Evolutionary conservation across 192 early-diverging fungal genomes (phyloP).

Genomic region (Coemansia sp.): DNA sequence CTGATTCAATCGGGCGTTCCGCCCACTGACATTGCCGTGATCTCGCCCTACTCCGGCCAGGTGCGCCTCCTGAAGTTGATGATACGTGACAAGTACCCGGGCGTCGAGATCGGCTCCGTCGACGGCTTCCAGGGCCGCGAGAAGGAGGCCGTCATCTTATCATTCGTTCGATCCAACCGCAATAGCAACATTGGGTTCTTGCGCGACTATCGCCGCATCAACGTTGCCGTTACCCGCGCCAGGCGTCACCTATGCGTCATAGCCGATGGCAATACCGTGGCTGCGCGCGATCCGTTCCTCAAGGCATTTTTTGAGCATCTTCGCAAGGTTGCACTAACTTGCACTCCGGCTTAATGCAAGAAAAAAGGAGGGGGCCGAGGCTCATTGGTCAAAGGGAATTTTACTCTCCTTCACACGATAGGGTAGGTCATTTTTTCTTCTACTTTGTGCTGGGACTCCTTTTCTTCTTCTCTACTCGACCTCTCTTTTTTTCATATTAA

Average conservation of each 20-base stretch:
- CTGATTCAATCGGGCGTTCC: slow-evolving; percentile 62
- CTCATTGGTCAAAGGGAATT: not conserved
- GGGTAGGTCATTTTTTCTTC: not conserved
- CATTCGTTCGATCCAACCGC: slow-evolving; percentile 74
- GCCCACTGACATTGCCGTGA: slow-evolving; percentile 69
- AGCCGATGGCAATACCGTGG: slow-evolving; percentile 2
- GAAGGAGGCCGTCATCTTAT: slow-evolving; percentile 81
- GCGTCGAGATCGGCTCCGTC: slow-evolving; percentile 74
- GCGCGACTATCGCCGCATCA: slow-evolving; percentile 71
- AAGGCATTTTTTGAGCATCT: not conserved
- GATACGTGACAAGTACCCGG: slow-evolving; percentile 55
- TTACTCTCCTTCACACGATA: not conserved
- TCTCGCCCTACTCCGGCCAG: slow-evolving; percentile 79
- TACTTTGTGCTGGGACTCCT: not conserved
- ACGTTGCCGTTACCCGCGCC: slow-evolving; percentile 75
- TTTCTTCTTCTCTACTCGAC: not conserved
- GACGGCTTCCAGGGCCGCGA: slow-evolving; percentile 88
- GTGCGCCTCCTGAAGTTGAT: slow-evolving; percentile 49
- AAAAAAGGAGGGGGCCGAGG: not conserved
- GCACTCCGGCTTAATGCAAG: not conserved
- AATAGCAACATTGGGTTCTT: slow-evolving; percentile 76
- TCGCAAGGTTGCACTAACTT: not conserved
- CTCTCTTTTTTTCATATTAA: not conserved
- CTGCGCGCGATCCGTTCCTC: not conserved
- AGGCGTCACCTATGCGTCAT: not conserved